Evolutionary conservation across 2,329 filamentous ascomycete species (phyloP).

Genomic region (Exophiala spinifera): DNA sequence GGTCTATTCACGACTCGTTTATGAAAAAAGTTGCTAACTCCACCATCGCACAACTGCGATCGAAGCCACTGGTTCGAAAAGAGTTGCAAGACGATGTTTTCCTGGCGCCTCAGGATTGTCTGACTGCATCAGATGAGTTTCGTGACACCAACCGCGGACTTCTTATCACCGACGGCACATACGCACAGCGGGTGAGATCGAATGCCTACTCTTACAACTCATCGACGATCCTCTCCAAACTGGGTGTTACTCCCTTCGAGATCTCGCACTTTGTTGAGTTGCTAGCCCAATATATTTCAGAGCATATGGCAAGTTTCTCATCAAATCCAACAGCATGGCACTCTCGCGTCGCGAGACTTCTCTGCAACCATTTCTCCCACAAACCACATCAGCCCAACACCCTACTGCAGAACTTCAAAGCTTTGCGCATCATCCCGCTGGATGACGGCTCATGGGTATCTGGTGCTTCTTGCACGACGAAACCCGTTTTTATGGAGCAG

Average conservation of each 20-base stretch:
- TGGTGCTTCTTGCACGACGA: slow-evolving; percentile 2
- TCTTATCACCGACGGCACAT: slow-evolving; percentile 7
- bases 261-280: not conserved
- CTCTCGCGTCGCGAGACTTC: slow-evolving; percentile 9
- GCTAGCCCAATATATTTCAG: slow-evolving; percentile 5
- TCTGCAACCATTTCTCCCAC: slow-evolving; percentile 7
- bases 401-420: slow-evolving; percentile 4
- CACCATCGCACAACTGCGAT: slow-evolving; percentile 5
- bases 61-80: slow-evolving; percentile 4
- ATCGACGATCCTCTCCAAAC: not conserved
- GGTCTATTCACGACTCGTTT: slow-evolving; percentile 9
- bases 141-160: slow-evolving; percentile 6
- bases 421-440: slow-evolving; percentile 8
- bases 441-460: slow-evolving; percentile 10
- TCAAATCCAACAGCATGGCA: slow-evolving; percentile 11
- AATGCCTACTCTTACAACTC: slow-evolving; percentile 7
- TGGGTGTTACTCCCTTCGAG: slow-evolving; percentile 2
- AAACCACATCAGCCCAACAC: not conserved
- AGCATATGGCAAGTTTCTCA: slow-evolving; percentile 3
- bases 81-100: slow-evolving; percentile 5
- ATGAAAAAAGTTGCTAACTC: slow-evolving; percentile 7
- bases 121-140: slow-evolving; percentile 12
- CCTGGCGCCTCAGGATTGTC: slow-evolving; percentile 2
- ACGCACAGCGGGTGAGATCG: slow-evolving; percentile 4
- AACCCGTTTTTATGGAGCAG: slow-evolving; percentile 4